Conservation (phyloP, 495 filamentous ascomycete genomes). For the Hyaloscypha variabilis region DNA sequence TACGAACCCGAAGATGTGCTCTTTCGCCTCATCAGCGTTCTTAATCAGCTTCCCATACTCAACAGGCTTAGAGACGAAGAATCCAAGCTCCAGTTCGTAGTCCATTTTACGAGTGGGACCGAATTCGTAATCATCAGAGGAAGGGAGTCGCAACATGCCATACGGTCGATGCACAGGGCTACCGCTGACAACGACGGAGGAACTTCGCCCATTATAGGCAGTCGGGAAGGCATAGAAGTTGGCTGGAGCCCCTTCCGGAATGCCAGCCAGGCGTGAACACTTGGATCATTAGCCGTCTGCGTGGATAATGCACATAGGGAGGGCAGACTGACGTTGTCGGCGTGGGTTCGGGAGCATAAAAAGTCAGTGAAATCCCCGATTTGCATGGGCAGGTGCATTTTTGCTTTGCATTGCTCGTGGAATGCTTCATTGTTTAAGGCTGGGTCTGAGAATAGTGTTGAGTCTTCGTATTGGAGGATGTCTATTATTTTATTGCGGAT, state of each 20-base stretch:
- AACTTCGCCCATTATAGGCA: not conserved
- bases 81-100: conserved; percentile 68
- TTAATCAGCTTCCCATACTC: conserved; percentile 60
- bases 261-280: conserved; percentile 41
- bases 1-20: conserved; percentile 72
- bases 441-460: not conserved
- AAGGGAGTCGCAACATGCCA: conserved; percentile 63
- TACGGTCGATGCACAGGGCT: conserved; percentile 79
- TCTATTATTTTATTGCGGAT: conserved; percentile 48
- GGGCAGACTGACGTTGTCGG: conserved; percentile 62
- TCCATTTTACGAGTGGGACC: conserved; percentile 62
- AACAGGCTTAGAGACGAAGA: conserved; percentile 41
- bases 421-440: conserved; percentile 46
- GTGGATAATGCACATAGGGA: not conserved
- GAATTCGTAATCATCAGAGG: conserved; percentile 40
- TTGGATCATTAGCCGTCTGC: not conserved
- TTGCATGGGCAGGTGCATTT: conserved; percentile 76
- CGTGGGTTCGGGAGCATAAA: conserved; percentile 84
- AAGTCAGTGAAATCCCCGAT: conserved; percentile 95
- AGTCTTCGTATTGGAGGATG: conserved; percentile 44
- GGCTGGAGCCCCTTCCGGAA: conserved; percentile 22
- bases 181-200: not conserved
- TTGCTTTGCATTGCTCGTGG: conserved; percentile 45
- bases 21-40: conserved; percentile 58
- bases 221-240: not conserved